Evolutionary conservation across 192 early-diverging fungal genomes (phyloP), one percentile per base, ranked within the genome.

Genomic region (Mortierella hygrophila): DNA sequence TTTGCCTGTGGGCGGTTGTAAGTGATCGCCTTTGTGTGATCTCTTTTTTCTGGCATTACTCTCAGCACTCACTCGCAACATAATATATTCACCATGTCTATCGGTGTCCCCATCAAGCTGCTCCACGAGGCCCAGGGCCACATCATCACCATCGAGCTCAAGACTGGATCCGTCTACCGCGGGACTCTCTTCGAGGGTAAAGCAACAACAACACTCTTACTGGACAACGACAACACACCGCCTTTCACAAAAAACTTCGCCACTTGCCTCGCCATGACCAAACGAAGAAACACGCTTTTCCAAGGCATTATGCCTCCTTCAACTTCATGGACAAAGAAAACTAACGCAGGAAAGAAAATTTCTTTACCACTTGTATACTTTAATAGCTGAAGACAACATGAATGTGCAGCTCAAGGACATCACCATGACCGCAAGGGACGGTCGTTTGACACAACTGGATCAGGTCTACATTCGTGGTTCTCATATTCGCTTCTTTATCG

Each of bases 61-160:
- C 49, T 63, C 23, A 49, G 35, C 38, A 38, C n/a, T 35, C 29
- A 20, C 40, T 6, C 26, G 42, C 54, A 9, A 29, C 42, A 74
- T 60, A 72, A 80, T 75, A 71, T 65, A 77, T 63, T 29, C 68
- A 60, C 57, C 63, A 97, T 97, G 97, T 95, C 95, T 26, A 96
- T 98, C 81, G 97, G 97, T 35, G 95, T 98, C 74, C 97, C 97
- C 40, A 95, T 98, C 76, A 97, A 97, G 92, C 94, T 99, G 68
- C 92, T 99, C 78, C 98, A 99, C 89, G 98, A 99, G 93, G 94
- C 97, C 84, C 95, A 97, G 88, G 98, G 98, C 89, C 98, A 99
- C 89, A 94, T 98, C 72, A 94, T 99, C 73, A 97, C 97, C 42
- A 90, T 99, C 74, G 98, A 99, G 87, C 93, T 99, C 63, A 98